Base-by-base conservation (phyloP, 1,284 basidiomycete species). In the Ustilago bromivora region DNA sequence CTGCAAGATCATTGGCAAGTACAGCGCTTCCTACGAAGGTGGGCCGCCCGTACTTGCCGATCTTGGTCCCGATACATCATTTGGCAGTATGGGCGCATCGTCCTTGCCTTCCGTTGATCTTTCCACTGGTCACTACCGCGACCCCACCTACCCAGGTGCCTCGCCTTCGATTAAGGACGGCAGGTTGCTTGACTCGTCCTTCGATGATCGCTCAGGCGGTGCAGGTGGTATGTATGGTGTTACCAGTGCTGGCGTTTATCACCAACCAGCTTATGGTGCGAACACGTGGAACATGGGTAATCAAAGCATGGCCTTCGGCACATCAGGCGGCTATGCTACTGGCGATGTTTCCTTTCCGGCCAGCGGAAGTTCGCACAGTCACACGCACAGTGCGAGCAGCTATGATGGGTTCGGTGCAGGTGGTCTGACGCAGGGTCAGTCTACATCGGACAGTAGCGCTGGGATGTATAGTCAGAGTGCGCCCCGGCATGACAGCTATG, bases 1-100 rank as follows among this genome's bases (percentile, higher is more conserved):
- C 67, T 92, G 94, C 76, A 98, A 97, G 88, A 95, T 98, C 74
- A 90, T 98, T 55, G 91, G 92, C 41, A 97, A 97, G 95, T 97
- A 96, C 85, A 80, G 75, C 31, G 71, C 81, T 4, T 62, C 67
- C 3, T 78, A 78, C 49, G 71, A 78, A 17, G 75, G 67, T 19
- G 66, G 66, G 8, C 70, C 70, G 41, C 70, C 69, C 6, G 62
- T 72, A 38, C 57, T 72, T n/a, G 56, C 56, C 9, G 75, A 77
- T 19, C 51, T 77, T 36, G 74, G 66, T 3, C 46, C 68, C 2
- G 74, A 71, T 10, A 46, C 66, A 13, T 52, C 38, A 28, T 70
- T 74, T 35, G 67, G 67, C 15, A 64, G 63, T 3, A 62, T 71
- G 64, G 56, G 56, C 3, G 57, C 47, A 2, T 34, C 53, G 17